Base-by-base conservation (phyloP, 129 eudicot species). In the Escallonia rubra region DNA sequence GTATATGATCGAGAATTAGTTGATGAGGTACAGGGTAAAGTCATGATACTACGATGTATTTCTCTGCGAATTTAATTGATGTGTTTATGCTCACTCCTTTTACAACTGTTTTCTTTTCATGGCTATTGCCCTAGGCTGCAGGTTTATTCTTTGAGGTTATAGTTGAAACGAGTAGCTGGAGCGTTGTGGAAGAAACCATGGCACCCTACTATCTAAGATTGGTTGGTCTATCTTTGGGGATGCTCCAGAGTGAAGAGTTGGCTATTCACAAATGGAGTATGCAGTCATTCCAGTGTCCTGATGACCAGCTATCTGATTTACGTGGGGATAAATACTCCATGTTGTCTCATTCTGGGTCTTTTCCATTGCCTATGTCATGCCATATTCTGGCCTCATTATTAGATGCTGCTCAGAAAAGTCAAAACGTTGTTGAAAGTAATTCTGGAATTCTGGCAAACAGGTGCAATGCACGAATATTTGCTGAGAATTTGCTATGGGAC, bases 121-220 rank as follows among this genome's bases (percentile, higher is more conserved):
- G 60, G 59, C 66, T 54, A 3, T 82, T 70, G 40, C 16, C 65
- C 71, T 67, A 94, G 99, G 89, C 78, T 60, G 59, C 80, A 57
- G 70, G 77, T 68, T 78, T 81, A 69, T 83, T 90, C 79, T 81
- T 89, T 76, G 85, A 81, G 80, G 85, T 79, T 56, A 90, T 89
- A 47, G 63, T 53, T 64, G 90, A 84, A 77, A 87, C 83, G 82
- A 83, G 80, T 74, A 83, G 78, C 69, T 90, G 97, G 99, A 79
- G 67, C 38, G 72, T 78, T 53, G 78, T 89, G 62, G 93, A 87
- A 73, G 81, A 67, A 67, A 87, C 85, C 45, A n/a, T 89, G 74
- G 85, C 79, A 51, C 83, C 96, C 38, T 86, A 80, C 74, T 73
- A 86, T 57, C 76, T 89, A 54, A 83, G 87, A 76, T 75, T 77